These are phyloP conservation scores for Termitomyces sp. DNA, from an alignment of 768 basidiomycete species.

Conservation along the genomic window DNA sequence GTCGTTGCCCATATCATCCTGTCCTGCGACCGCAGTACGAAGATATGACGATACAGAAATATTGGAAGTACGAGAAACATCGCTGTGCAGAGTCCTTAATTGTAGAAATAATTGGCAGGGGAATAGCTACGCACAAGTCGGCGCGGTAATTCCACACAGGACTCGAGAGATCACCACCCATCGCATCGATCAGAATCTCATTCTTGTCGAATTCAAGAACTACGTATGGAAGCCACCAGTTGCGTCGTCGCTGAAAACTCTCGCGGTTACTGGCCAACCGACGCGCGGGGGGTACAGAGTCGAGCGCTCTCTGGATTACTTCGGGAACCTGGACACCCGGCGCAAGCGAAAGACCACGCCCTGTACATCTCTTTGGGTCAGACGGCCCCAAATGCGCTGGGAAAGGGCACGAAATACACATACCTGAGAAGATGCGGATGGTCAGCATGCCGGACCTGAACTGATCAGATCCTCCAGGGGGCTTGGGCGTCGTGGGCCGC, in stretches of 20 bases:
- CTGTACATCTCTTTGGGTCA: slow-evolving; percentile 26
- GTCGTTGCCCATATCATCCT: slow-evolving; percentile 97
- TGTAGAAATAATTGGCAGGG: background rate
- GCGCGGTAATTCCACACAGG: slow-evolving; percentile 97
- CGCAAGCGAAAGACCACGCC: slow-evolving; percentile 77
- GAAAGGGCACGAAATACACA: slow-evolving; percentile 18
- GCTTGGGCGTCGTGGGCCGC: slow-evolving; percentile 72
- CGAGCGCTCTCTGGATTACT: slow-evolving; percentile 78
- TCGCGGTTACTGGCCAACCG: slow-evolving; percentile 75
- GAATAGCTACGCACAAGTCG: slow-evolving; percentile 67
- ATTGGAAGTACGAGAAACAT: slow-evolving; percentile 91
- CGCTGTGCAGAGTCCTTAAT: slow-evolving; percentile 41
- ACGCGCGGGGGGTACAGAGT: slow-evolving; percentile 47
- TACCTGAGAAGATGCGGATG: slow-evolving; percentile 92
- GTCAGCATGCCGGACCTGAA: slow-evolving; percentile 90
- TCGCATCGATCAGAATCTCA: slow-evolving; percentile 92
- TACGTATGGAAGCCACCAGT: slow-evolving; percentile 96
- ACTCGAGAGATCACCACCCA: slow-evolving; percentile 86
- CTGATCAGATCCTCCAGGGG: slow-evolving; percentile 48
- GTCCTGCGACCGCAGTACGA: slow-evolving; percentile 71
- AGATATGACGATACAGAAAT: slow-evolving; percentile 91
- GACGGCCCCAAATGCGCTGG: background rate
- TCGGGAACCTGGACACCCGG: slow-evolving; percentile 77
- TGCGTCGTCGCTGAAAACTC: slow-evolving; percentile 87
- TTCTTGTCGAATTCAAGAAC: slow-evolving; percentile 98